Base-by-base conservation (phyloP, 805 yeast species). In the Ogataea populi-albae region DNA sequence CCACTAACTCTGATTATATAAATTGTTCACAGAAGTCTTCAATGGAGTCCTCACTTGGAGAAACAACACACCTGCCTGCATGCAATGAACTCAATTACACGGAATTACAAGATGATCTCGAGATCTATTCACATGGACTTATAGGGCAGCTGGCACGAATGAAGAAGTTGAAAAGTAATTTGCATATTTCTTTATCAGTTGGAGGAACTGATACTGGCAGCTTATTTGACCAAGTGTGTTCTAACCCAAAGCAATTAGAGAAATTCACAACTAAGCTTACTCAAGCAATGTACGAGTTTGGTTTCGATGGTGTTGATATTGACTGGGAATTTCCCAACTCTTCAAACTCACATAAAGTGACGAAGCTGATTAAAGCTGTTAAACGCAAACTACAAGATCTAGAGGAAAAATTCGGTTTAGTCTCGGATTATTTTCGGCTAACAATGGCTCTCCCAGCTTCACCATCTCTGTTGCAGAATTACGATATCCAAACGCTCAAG, bases 321-420 rank as follows among this genome's bases (percentile, higher is more conserved):
- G 98, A 91, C 61, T 91, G 96, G 96, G 98, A 91, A 59, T 91
- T 79, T 51, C 96, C 96, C 6, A 66, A 57, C 26, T 50, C 54
- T 3, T 51, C 55, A 1, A 79, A 84, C 41, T 76, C 77, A 1
- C 30, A 48, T 0, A 52, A 57, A 24, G 69, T 77, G 42, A 63
- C 72, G 1, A 49, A 54, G 4, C 43, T 86, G 25, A 57, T 82
- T 14, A 46, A 49, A 27, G 36, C 7, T 3, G 46, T 79, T 17
- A 65, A 77, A 26, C 28, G 11, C 1, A 65, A 52, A 21, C 54
- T 84, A 37, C 61, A 66, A 37, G 25, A 40, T 7, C 43, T 69
- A 7, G 79, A 77, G 36, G 15, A 30, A 1, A 35, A 37, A 6
- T 18, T 14, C 5, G 35, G 41, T 0, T 40, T 33, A 40, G 50